Percentiles rank a stretch among this genome's conserved stretches.
phyloP scores from a whole-genome alignment of 2,329 filamentous ascomycete species.

The Fusarium praegraminearum region DNA sequence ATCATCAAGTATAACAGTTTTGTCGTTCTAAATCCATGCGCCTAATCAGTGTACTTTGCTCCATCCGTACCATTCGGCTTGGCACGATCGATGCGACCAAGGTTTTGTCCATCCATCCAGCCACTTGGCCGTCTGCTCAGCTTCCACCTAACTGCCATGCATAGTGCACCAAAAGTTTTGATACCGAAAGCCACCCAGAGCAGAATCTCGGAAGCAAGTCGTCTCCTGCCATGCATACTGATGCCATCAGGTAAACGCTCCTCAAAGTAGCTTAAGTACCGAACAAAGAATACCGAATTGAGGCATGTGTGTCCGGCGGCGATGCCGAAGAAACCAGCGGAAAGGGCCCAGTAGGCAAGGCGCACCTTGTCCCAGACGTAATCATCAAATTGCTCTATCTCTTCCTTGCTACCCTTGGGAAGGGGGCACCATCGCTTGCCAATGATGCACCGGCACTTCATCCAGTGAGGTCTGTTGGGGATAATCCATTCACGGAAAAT shows the following conservation, averaged over 20 bases:
- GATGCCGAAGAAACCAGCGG: conserved; percentile 34
- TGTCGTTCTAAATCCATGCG: background rate
- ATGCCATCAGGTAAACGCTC: conserved; percentile 43
- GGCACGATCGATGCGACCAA: conserved; percentile 30
- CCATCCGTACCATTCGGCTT: conserved; percentile 17
- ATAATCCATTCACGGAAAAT: conserved; percentile 45
- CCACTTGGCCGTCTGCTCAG: conserved; percentile 44
- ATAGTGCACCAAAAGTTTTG: conserved; percentile 35
- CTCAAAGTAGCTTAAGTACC: conserved; percentile 38
- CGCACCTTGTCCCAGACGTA: conserved; percentile 46
- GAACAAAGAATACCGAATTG: conserved; percentile 34
- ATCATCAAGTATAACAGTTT: background rate
- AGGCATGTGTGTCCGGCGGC: conserved; percentile 38
- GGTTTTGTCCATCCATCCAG: conserved; percentile 42
- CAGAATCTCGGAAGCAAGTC: conserved; percentile 27
- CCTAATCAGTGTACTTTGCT: conserved; percentile 41
- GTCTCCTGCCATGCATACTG: conserved; percentile 39
- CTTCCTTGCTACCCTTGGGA: conserved; percentile 44
- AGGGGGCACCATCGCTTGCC: conserved; percentile 45
- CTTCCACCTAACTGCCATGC: conserved; percentile 43
- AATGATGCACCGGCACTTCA: conserved; percentile 45
- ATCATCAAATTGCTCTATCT: conserved; percentile 46
- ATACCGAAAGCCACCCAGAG: conserved; percentile 41
- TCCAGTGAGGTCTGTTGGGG: conserved; percentile 45
- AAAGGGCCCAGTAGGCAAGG: conserved; percentile 42